Evolutionary conservation across 2,329 filamentous ascomycete species (phyloP), one percentile per base, ranked within the genome.

Genomic region (Sporothrix luriei): DNA sequence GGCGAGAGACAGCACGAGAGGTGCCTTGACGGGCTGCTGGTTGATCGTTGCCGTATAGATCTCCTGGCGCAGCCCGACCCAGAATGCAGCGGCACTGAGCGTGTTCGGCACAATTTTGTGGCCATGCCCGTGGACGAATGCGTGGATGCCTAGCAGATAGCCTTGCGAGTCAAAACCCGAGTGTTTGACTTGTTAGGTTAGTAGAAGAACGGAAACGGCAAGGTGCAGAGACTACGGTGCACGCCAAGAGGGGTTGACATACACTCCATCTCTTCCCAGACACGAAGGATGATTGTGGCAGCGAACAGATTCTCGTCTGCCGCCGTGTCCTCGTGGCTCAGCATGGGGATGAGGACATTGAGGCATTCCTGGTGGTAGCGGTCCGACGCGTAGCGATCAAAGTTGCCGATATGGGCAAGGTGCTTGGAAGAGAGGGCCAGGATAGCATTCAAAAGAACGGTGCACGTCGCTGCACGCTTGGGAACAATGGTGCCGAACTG

Each of bases 41-140:
- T 80, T 82, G 51, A 82, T 81, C 55, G 84, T 82, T 0, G 86
- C 85, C 66, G 83, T 84, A 72, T 86, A 87, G 46, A 88, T 86
- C 73, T 88, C 86, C 74, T 88, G 86, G 11, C 86, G 80, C 14
- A 88, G 78, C 0, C 84, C 85, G 29, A 87, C 82, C 83, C 78
- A 88, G 78, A 86, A 88, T 1, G 84, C 83, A 0, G 85, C 85
- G 3, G 85, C 84, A 49, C 82, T 82, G 3, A 85, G 75, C 57
- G 79, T 75, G 68, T 76, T 79, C 61, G 75, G 84, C 62, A 73
- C 78, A 76, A 83, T 75, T 74, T 80, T 76, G 65, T 78, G 77
- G 65, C 79, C 77, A 11, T 79, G 78, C 40, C 79, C 79, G 19
- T 82, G 81, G 59, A 83, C 82, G 65, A 84, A 84, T 0, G 80